Evolutionary conservation across 768 basidiomycete species (phyloP).

Genomic region (Hericium coralloides): DNA sequence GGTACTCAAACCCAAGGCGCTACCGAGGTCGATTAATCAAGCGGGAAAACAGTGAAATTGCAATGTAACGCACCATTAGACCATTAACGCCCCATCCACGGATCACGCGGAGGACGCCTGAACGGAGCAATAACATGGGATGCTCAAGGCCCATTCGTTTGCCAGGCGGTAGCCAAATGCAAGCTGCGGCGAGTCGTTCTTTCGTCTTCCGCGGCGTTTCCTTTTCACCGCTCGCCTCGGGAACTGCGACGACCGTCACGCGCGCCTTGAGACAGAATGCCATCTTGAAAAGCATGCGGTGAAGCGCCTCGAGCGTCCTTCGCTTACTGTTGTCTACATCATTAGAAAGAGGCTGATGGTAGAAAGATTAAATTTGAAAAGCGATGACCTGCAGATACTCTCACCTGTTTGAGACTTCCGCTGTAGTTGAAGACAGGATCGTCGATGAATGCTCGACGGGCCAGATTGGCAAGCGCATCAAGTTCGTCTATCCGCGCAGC

Average conservation of each 20-base stretch:
- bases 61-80: neutral
- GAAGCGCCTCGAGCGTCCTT: neutral
- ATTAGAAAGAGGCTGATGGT: neutral
- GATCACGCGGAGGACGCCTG: neutral
- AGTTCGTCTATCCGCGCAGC: neutral
- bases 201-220: neutral
- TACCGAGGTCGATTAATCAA: no score
- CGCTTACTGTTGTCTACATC: neutral
- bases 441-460: neutral
- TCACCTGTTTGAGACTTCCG: neutral
- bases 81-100: neutral
- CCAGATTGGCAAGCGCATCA: neutral
- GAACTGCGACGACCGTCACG: neutral
- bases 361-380: neutral
- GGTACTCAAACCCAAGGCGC: no score
- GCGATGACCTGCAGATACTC: neutral
- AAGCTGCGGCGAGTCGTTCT: neutral
- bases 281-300: neutral
- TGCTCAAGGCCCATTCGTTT: neutral
- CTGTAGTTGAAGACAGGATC: neutral
- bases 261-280: neutral
- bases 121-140: neutral
- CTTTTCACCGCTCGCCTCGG: neutral
- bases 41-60: neutral
- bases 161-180: neutral